Percentiles rank a stretch among this genome's conserved stretches.
Conservation (phyloP, 2,329 filamentous ascomycete genomes). For the Drechslerella coelobrocha region DNA sequence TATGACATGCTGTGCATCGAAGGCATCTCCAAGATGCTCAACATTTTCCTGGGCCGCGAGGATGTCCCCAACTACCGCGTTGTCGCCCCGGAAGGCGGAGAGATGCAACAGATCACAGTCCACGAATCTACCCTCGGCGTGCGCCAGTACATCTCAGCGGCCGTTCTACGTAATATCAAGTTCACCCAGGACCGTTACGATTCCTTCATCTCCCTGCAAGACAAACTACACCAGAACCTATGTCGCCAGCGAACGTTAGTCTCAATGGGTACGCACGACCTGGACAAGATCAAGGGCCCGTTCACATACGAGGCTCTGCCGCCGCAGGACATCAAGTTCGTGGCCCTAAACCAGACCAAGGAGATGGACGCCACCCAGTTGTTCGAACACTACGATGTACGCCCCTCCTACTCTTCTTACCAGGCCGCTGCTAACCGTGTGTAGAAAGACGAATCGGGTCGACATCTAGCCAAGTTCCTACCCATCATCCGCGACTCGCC, state of each 20-base stretch:
- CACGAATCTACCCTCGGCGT: slow-evolving; percentile 75
- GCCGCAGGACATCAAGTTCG: slow-evolving; percentile 91
- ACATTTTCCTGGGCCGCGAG: slow-evolving; percentile 84
- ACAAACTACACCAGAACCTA: slow-evolving; percentile 96
- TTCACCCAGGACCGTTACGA: slow-evolving; percentile 92
- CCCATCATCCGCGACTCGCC: slow-evolving; percentile 94
- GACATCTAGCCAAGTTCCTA: slow-evolving; percentile 82
- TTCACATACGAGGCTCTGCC: slow-evolving; percentile 95
- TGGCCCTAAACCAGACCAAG: slow-evolving; percentile 87
- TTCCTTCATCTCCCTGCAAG: slow-evolving; percentile 96
- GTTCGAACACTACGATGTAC: slow-evolving; percentile 86
- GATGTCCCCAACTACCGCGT: slow-evolving; percentile 80
- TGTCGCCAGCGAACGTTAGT: slow-evolving; percentile 91
- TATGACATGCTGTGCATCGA: slow-evolving; percentile 97
- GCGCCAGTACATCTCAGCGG: slow-evolving; percentile 85
- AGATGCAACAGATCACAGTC: slow-evolving; percentile 82
- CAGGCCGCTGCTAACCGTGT: slow-evolving; percentile 17
- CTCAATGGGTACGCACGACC: slow-evolving; percentile 95
- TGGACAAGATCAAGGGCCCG: slow-evolving; percentile 89
- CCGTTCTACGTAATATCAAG: slow-evolving; percentile 85
- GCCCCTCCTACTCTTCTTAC: slow-evolving; percentile 36
- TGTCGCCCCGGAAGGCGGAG: slow-evolving; percentile 72
- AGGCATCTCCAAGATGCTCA: slow-evolving; percentile 92
- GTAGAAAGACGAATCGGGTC: slow-evolving; percentile 73
- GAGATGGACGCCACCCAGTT: slow-evolving; percentile 85